These are phyloP conservation scores for Chaetoscypha palmicola DNA, from an alignment of 2,329 filamentous ascomycete species.

Conservation along the genomic window DNA sequence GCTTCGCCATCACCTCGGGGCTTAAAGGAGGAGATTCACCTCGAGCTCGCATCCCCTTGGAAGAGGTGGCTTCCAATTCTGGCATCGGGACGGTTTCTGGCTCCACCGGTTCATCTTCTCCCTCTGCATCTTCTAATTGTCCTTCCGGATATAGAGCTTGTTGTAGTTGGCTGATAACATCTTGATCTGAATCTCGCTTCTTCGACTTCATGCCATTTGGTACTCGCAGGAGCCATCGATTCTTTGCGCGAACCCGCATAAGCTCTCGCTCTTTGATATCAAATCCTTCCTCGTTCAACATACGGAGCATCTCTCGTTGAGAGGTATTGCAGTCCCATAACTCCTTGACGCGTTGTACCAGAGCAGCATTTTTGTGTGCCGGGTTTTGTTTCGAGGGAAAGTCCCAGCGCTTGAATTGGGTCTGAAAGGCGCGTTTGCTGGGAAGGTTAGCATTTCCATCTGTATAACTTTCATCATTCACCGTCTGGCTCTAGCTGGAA, in stretches of 20 bases:
- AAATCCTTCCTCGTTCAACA: slow-evolving; percentile 65
- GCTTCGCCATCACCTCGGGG: slow-evolving; percentile 43
- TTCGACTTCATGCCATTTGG: slow-evolving; percentile 50
- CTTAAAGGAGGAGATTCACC: slow-evolving; percentile 33
- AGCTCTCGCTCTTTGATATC: slow-evolving; percentile 65
- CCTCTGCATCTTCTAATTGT: slow-evolving; percentile 23
- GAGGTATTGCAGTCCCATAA: slow-evolving; percentile 70
- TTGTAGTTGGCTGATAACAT: slow-evolving; percentile 30
- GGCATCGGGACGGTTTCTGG: slow-evolving; percentile 8
- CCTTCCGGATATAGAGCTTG: slow-evolving; percentile 30
- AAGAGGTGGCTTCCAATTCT: slow-evolving; percentile 16
- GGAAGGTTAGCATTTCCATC: slow-evolving; percentile 3
- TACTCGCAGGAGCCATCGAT: slow-evolving; percentile 59
- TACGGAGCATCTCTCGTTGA: slow-evolving; percentile 66
- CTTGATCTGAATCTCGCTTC: slow-evolving; percentile 29
- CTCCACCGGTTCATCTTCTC: slow-evolving; percentile 19
- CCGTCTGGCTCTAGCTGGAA: too few relatives aligned
- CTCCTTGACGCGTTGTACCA: slow-evolving; percentile 64
- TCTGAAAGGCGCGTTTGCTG: slow-evolving; percentile 71
- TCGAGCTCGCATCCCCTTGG: slow-evolving; percentile 12
- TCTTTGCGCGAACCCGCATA: slow-evolving; percentile 60
- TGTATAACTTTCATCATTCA: too few relatives aligned
- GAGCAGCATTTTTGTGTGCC: slow-evolving; percentile 59
- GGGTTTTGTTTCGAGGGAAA: slow-evolving; percentile 71
- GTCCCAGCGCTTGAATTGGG: slow-evolving; percentile 70